A percentile compares a stretch with the other conserved stretches of the same genome.
phyloP scores from a whole-genome alignment of 495 filamentous ascomycete species.

The Alectoria sarmentosa region DNA sequence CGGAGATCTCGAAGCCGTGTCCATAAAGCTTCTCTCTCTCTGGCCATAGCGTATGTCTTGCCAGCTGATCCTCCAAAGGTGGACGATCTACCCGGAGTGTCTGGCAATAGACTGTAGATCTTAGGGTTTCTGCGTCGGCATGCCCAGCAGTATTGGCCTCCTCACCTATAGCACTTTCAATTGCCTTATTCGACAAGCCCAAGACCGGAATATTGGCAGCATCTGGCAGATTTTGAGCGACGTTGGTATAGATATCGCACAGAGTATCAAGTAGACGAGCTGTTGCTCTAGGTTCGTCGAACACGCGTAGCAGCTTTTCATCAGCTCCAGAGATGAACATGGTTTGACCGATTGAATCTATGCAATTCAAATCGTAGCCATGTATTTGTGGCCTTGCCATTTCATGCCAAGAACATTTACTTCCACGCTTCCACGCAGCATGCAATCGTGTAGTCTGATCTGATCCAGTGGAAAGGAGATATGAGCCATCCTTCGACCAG shows the following conservation, averaged over 20 bases:
- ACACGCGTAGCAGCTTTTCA: conserved; percentile 93
- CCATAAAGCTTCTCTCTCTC: conserved; percentile 96
- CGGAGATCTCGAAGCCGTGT: conserved; percentile 96
- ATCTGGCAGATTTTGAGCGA: conserved; percentile 57
- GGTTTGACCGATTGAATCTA: conserved; percentile 60
- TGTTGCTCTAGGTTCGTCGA: conserved; percentile 80
- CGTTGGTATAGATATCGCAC: conserved; percentile 47
- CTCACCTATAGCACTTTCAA: conserved; percentile 52
- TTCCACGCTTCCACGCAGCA: conserved; percentile 65
- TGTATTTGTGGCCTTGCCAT: conserved; percentile 95
- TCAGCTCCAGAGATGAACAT: conserved; percentile 94
- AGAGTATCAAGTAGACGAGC: conserved; percentile 64
- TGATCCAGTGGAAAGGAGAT: conserved; percentile 78
- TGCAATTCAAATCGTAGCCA: conserved; percentile 95
- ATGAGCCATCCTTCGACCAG: conserved; percentile 78
- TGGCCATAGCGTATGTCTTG: conserved; percentile 89
- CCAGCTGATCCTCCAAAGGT: conserved; percentile 81
- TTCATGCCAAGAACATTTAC: conserved; percentile 74
- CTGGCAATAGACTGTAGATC: conserved; percentile 25
- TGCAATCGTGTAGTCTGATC: conserved; percentile 95
- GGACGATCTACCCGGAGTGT: conserved; percentile 53
- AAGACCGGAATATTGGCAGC: conserved; percentile 91
- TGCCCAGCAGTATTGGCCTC: conserved; percentile 31
- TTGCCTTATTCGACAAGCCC: conserved; percentile 92
- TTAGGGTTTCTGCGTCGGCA: conserved; percentile 24